These are phyloP conservation scores for Parasitella parasitica DNA, from an alignment of 371 early-diverging fungal genomes.

Conservation along the genomic window DNA sequence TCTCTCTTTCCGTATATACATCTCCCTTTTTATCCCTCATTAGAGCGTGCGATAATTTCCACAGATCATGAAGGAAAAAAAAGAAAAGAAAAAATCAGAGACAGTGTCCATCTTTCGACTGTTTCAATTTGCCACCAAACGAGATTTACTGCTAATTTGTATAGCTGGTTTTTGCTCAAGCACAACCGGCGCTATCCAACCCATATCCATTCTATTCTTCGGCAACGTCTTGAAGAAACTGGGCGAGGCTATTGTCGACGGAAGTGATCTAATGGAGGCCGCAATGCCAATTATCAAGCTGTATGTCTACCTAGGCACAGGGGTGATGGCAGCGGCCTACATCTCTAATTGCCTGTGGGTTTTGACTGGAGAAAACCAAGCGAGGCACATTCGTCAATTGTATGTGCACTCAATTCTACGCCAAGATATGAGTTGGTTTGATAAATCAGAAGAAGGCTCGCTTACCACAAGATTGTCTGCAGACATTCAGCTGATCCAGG, in stretches of 20 bases:
- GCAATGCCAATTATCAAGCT: conserved; percentile 22
- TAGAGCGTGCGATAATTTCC: too few relatives aligned
- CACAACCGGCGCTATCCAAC: conserved; percentile 44
- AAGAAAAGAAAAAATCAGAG: conserved; percentile 21
- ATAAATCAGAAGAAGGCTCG: conserved; percentile 65
- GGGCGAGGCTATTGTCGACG: neutral
- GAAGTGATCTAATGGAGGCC: conserved; percentile 31
- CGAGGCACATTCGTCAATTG: conserved; percentile 32
- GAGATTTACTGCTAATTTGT: conserved; percentile 24
- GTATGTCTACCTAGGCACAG: conserved; percentile 44
- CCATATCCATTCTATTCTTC: conserved; percentile 37
- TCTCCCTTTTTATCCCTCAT: too few relatives aligned
- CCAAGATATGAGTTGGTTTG: conserved; percentile 93
- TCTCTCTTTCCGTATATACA: neutral
- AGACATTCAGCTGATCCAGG: conserved; percentile 77
- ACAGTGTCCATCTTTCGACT: conserved; percentile 31
- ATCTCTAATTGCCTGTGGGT: conserved; percentile 37
- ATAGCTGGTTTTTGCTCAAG: conserved; percentile 27
- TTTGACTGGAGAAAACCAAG: conserved; percentile 30
- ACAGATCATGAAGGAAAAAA: neutral
- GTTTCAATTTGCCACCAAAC: conserved; percentile 38
- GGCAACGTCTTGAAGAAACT: conserved; percentile 25
- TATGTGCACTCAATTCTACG: conserved; percentile 78
- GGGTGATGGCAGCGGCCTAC: conserved; percentile 29
- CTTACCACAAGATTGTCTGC: conserved; percentile 73